phyloP scores from a whole-genome alignment of 352 stramenopile genomes.

The Globisporangium megalacanthum region DNA sequence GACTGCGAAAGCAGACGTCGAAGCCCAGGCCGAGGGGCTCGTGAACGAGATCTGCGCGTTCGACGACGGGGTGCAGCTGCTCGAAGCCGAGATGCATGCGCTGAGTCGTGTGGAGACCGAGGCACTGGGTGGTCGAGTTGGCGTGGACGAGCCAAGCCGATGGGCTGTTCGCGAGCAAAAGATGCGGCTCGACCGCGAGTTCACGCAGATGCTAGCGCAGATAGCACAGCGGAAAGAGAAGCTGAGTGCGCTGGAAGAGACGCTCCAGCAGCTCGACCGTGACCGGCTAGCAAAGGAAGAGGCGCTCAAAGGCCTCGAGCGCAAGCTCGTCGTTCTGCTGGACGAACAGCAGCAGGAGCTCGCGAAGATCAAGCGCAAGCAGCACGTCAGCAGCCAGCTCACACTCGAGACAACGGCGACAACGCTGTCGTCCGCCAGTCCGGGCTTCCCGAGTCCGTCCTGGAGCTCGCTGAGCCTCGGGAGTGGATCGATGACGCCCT shows the following conservation, averaged over 20 bases:
- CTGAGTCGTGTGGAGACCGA: conserved; percentile 90
- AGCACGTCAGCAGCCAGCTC: conserved; percentile 42
- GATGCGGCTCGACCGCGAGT: conserved; percentile 92
- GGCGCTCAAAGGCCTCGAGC: conserved; percentile 90
- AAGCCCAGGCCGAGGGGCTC: conserved; percentile 85
- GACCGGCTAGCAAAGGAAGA: conserved; percentile 89
- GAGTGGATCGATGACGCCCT: background rate
- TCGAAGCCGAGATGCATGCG: conserved; percentile 93
- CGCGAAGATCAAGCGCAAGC: conserved; percentile 55
- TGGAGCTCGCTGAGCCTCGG: conserved; percentile 6
- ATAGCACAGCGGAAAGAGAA: conserved; percentile 91
- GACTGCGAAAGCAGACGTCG: conserved; percentile 84
- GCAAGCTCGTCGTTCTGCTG: conserved; percentile 92
- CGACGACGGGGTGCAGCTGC: conserved; percentile 84
- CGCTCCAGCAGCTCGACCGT: conserved; percentile 82
- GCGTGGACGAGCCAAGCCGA: conserved; percentile 79
- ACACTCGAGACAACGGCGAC: conserved; percentile 36
- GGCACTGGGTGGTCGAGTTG: conserved; percentile 37
- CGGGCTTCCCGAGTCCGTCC: conserved; percentile 8
- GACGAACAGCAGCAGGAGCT: conserved; percentile 94
- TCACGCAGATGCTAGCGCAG: conserved; percentile 91
- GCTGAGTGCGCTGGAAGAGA: conserved; percentile 82
- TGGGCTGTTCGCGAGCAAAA: conserved; percentile 91
- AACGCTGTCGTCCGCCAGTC: background rate
- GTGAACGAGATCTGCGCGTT: conserved; percentile 93